Evolutionary conservation across 371 early-diverging fungal genomes (phyloP), one percentile per base, ranked within the genome.

Genomic region (Syncephalastrum monosporum): DNA sequence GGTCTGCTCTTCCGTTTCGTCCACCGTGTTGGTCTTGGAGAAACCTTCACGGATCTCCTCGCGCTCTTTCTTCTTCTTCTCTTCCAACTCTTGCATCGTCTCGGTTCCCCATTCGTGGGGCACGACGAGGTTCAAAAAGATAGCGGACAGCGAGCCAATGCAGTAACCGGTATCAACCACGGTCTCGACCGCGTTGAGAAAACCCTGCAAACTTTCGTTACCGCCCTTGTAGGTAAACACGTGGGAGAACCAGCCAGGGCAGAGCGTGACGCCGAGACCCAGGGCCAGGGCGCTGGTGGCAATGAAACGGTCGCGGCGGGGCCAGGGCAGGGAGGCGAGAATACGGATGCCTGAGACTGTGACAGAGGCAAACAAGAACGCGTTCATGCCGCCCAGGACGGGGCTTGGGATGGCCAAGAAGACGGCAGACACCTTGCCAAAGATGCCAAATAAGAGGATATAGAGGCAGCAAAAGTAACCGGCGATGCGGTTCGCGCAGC

Each of bases 301-400:
- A 60, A 85, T 85, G 56, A 85, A 82, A 13, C 87, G 73, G 57
- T 85, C 84, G 19, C 87, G 84, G 47, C 87, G 74, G 4, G 86
- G 83, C 85, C 85, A 86, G 17, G 72, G 58, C 55, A 84, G 53
- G 67, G 81, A 82, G 12, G 84, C 74, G 47, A 86, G 64, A 42
- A 86, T 86, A 65, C 83, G 81, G 29, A 86, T 82, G 60, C 86
- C 86, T 10, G 85, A 80, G 6, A 82, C 84, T 5, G 82, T 77
- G 15, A 86, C 85, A 19, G 72, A 80, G 4, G 82, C 72, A 59
- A 85, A 86, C 38, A 86, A 57, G 46, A 83, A 86, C 0, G 83
- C 80, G 10, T 83, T 85, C 85, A 86, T 81, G 21, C 82, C 84
- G 16, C 84, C 82, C 23, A 82, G 56, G 7, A 58, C 83, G 13